phyloP scores from a whole-genome alignment of 495 filamentous ascomycete genomes.

The Penicillium alfredii region DNA sequence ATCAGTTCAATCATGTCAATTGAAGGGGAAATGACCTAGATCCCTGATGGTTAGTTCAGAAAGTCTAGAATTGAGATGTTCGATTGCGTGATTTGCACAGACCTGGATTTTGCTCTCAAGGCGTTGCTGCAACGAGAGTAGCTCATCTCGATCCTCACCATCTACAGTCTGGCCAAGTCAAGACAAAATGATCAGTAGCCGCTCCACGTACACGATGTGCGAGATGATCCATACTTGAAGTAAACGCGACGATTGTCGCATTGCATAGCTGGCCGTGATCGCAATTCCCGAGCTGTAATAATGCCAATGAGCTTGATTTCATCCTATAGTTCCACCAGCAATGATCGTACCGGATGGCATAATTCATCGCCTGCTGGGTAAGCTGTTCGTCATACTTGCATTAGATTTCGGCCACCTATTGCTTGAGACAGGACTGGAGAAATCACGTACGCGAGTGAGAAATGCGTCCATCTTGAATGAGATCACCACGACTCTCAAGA shows the following conservation, averaged over 20 bases:
- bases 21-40: conserved; percentile 84
- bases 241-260: conserved; percentile 72
- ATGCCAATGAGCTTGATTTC: too few species aligned
- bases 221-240: conserved; percentile 54
- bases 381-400: conserved; percentile 35
- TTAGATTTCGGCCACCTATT: conserved; percentile 1
- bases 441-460: conserved; percentile 52
- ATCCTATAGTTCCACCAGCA: not conserved
- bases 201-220: conserved; percentile 1
- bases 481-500: conserved; percentile 1
- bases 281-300: conserved; percentile 69
- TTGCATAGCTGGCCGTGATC: conserved; percentile 79
- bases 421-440: not conserved
- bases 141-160: conserved; percentile 62
- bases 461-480: conserved; percentile 74
- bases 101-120: conserved; percentile 81
- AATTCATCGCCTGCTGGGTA: conserved; percentile 83
- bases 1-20: conserved; percentile 94
- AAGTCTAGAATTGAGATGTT: not conserved
- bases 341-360: conserved; percentile 61
- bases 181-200: conserved; percentile 10
- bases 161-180: conserved; percentile 52
- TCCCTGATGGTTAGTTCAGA: too few species aligned
- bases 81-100: conserved; percentile 12
- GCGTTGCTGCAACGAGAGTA: conserved; percentile 63